A percentile compares a stretch with the other conserved stretches of the same genome.
These are phyloP conservation scores for Fusarium begoniae DNA, from an alignment of 2,329 filamentous ascomycete genomes.

Conservation along the genomic window DNA sequence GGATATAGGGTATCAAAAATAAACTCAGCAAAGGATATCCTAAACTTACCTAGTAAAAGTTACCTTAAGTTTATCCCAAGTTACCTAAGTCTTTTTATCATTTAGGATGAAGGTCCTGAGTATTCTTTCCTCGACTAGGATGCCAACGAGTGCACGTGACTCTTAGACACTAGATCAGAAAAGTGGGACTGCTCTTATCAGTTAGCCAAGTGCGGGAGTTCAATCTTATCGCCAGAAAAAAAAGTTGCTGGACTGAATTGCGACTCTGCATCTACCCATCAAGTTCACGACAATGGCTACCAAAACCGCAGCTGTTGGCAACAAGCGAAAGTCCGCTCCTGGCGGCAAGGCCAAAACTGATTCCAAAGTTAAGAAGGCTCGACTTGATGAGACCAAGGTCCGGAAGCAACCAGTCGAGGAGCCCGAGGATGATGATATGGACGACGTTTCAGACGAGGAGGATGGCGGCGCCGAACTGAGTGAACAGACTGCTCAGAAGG, in stretches of 20 bases:
- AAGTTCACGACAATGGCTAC: conserved; percentile 55
- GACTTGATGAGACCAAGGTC: conserved; percentile 50
- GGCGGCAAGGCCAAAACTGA: conserved; percentile 54
- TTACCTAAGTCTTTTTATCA: too few species aligned
- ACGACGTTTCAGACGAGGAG: conserved; percentile 62
- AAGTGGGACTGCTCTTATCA: conserved; percentile 24
- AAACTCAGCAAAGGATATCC: too few species aligned
- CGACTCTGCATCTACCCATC: conserved; percentile 31
- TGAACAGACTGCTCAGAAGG: conserved; percentile 51
- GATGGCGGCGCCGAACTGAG: conserved; percentile 62
- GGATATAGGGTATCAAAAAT: too few species aligned
- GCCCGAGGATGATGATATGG: conserved; percentile 54
- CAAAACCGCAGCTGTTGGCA: conserved; percentile 57
- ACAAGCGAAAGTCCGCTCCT: conserved; percentile 66
- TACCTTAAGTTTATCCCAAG: too few species aligned
- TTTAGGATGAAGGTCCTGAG: too few species aligned
- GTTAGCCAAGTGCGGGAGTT: conserved; percentile 14
- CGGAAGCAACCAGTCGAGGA: conserved; percentile 52
- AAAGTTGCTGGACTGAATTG: conserved; percentile 37
- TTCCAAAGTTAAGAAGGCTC: conserved; percentile 62
- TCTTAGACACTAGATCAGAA: background rate
- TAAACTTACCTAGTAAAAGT: too few species aligned
- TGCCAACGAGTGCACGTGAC: conserved; percentile 13
- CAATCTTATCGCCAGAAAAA: conserved; percentile 40
- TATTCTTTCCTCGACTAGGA: background rate